These are phyloP conservation scores for Albophoma yamanashiensis DNA, from an alignment of 2,329 filamentous ascomycete genomes.

Conservation along the genomic window DNA sequence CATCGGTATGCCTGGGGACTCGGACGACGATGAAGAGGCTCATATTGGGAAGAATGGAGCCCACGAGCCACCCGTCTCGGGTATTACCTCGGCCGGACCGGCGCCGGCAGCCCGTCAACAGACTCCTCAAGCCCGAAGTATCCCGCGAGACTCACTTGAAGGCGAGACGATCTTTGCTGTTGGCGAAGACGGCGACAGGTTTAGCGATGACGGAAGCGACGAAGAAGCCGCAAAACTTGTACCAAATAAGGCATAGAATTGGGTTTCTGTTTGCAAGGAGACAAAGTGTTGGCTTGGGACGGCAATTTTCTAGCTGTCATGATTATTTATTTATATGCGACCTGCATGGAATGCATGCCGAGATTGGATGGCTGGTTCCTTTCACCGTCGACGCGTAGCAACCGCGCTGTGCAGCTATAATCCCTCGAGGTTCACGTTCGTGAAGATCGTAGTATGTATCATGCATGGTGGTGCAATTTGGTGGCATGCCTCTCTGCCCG, in stretches of 20 bases:
- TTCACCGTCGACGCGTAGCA: not conserved
- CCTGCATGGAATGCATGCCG: not conserved
- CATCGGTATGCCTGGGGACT: conserved; percentile 64
- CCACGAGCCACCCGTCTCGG: conserved; percentile 12
- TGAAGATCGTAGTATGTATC: not conserved
- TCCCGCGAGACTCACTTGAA: conserved; percentile 50
- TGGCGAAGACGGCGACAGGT: conserved; percentile 73
- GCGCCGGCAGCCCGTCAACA: conserved; percentile 11
- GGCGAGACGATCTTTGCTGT: conserved; percentile 96
- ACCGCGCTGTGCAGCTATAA: not conserved
- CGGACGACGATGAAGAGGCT: conserved; percentile 46
- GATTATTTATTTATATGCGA: not conserved
- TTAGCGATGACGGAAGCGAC: conserved; percentile 59
- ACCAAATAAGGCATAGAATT: conserved; percentile 24
- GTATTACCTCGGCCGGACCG: conserved; percentile 11
- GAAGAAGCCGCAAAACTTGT: conserved; percentile 42
- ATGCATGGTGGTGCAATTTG: not conserved
- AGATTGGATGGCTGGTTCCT: not conserved
- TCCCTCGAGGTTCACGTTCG: not conserved
- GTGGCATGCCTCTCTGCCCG: not conserved
- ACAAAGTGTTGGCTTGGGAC: not conserved
- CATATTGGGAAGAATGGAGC: conserved; percentile 28
- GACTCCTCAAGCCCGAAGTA: conserved; percentile 19
- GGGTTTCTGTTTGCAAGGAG: not conserved
- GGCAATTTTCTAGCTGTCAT: not conserved